Conservation (phyloP, 345 rosid genomes). For the Citrus unshiu region DNA sequence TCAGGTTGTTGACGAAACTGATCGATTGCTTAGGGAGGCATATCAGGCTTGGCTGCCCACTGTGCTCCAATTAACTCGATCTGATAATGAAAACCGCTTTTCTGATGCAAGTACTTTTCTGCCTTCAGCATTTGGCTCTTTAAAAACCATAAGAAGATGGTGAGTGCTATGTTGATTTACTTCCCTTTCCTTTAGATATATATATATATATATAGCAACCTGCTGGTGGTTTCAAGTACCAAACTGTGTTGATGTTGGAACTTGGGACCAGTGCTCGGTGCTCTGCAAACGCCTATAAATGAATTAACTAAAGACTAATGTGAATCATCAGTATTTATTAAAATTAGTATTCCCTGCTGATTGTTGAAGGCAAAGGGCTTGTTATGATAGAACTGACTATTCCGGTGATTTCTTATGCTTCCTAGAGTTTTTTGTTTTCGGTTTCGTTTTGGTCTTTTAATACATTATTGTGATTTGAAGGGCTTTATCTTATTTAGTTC, state of each 20-base stretch:
- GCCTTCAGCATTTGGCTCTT: conserved; percentile 53
- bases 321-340: neutral
- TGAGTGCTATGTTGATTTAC: conserved; percentile 31
- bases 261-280: neutral
- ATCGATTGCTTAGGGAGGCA: conserved; percentile 86
- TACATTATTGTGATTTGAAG: neutral
- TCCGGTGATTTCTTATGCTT: neutral
- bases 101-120: conserved; percentile 20
- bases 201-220: neutral
- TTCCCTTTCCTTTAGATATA: neutral
- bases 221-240: neutral
- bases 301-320: neutral
- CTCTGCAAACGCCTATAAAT: neutral
- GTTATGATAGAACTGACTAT: neutral
- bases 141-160: conserved; percentile 79
- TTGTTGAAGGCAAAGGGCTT: neutral
- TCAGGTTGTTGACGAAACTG: conserved; percentile 97
- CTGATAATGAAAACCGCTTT: conserved; percentile 34
- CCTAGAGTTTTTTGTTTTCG: neutral
- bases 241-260: neutral
- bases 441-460: neutral
- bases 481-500: neutral
- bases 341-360: neutral
- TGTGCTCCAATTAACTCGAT: conserved; percentile 60
- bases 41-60: conserved; percentile 97